A percentile compares a stretch with the other conserved stretches of the same genome.
phyloP scores from a whole-genome alignment of 306 rosid species.

The Rosa persica region DNA sequence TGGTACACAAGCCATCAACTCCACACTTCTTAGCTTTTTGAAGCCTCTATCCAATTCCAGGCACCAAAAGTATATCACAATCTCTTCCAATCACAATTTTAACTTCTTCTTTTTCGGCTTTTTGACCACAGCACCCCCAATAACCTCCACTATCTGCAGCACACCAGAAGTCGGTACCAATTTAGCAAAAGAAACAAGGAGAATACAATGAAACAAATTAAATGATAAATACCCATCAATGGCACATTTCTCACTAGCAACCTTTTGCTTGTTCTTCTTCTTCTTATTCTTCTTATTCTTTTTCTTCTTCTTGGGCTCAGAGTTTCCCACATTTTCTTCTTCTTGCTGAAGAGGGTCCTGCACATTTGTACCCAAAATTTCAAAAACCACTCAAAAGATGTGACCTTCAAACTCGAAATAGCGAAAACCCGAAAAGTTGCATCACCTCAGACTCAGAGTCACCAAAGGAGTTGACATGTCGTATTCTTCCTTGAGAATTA shows the following conservation, averaged over 20 bases:
- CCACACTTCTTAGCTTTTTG: background rate
- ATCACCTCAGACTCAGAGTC: conserved; percentile 56
- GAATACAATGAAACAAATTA: background rate
- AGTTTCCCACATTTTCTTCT: conserved; percentile 34
- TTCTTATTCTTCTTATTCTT: conserved; percentile 46
- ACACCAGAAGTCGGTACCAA: conserved; percentile 20
- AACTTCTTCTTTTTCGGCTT: conserved; percentile 45
- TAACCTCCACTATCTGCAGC: conserved; percentile 45
- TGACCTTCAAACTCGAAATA: background rate
- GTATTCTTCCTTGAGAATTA: conserved; percentile 45
- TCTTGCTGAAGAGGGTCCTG: conserved; percentile 51
- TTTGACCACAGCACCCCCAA: conserved; percentile 37
- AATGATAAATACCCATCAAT: conserved; percentile 4
- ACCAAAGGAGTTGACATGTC: conserved; percentile 72
- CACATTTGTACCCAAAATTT: conserved; percentile 4
- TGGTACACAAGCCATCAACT: background rate
- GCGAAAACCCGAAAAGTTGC: background rate
- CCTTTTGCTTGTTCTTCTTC: conserved; percentile 58
- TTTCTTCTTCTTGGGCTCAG: conserved; percentile 38
- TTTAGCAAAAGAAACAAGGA: conserved; percentile 12
- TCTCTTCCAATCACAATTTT: conserved; percentile 34
- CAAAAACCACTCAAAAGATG: background rate
- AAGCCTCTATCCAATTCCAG: background rate
- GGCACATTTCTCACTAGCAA: conserved; percentile 14
- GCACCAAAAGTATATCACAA: background rate